Base-by-base conservation (phyloP, 1,284 basidiomycete genomes). In the Cutaneotrichosporon sp. region DNA sequence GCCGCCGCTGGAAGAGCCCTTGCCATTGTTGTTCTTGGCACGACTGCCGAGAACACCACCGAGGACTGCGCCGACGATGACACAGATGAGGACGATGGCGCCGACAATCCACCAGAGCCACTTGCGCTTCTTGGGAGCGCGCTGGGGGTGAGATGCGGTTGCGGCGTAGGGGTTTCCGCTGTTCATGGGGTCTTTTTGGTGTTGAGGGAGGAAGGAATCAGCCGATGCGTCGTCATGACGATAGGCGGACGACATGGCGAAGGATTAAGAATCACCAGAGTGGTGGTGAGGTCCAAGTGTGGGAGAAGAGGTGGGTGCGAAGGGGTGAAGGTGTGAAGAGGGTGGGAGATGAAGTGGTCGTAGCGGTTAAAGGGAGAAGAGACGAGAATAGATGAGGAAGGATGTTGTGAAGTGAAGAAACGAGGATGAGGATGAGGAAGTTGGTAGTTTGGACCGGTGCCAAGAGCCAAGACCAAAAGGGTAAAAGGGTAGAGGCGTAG, bases 21-120 rank as follows among this genome's bases (percentile, higher is more conserved):
- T 58, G 70, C 63, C 51, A 83, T 82, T 83, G 70, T 83, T 81
- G 61, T 76, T 76, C 58, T 73, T 58, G 16, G 73, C 68, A 18
- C 86, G 84, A 50, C 82, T 82, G 22, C 90, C 91, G 46, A 94
- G 73, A 38, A 92, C 86, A 74, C 88, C 89, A 61, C 90, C 92
- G 58, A 94, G 81, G 31, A 93, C 89, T 56, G 88, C 90, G 61
- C 82, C 91, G 67, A 87, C 78, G 71, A 92, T 87, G 70, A 91
- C 83, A 63, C 87, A 72, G 67, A 91, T 78, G 56, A 85, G 75
- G 61, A 90, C 59, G 50, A 82, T 58, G 31, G 72, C 58, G 65
- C 73, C 78, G 62, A 80, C 56, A 47, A 65, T 55, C 50, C 71
- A 76, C 74, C 77, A 79, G 32, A 77, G 72, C 55, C 55, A 56